A percentile compares a stretch with the other conserved stretches of the same genome.
Conservation (phyloP, 805 yeast genomes). For the Nadsonia fulvescens region DNA sequence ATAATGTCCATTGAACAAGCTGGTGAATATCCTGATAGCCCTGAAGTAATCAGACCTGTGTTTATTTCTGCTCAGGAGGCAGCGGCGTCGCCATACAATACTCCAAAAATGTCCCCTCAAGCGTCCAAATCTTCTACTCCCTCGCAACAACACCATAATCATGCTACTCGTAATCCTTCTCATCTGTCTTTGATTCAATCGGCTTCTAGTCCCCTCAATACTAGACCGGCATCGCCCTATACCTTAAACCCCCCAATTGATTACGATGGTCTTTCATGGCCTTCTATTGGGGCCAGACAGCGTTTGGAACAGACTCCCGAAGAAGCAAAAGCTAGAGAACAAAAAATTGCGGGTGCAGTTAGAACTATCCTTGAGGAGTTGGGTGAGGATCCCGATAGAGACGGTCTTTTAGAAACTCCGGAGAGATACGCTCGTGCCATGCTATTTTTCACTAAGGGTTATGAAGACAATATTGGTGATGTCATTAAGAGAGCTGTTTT, state of each 20-base stretch:
- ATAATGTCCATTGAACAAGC: too few species aligned
- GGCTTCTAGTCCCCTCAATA: slow-evolving; percentile 6
- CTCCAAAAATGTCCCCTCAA: too few species aligned
- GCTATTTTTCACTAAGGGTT: slow-evolving; percentile 90
- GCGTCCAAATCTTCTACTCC: too few species aligned
- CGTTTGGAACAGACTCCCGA: slow-evolving; percentile 55
- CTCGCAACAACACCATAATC: too few species aligned
- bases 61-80: too few species aligned
- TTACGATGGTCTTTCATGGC: slow-evolving; percentile 88
- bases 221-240: slow-evolving; percentile 51
- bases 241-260: slow-evolving; percentile 76
- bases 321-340: slow-evolving; percentile 47
- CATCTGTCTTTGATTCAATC: too few species aligned
- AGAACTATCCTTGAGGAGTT: slow-evolving; percentile 51
- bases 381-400: slow-evolving; percentile 81
- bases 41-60: too few species aligned
- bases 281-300: slow-evolving; percentile 64
- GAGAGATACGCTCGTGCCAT: slow-evolving; percentile 92
- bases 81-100: too few species aligned
- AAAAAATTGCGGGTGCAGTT: slow-evolving; percentile 73
- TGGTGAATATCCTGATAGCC: too few species aligned
- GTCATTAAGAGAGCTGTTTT: slow-evolving; percentile 90
- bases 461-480: slow-evolving; percentile 81
- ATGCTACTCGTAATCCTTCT: too few species aligned
- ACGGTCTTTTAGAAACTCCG: slow-evolving; percentile 87